A percentile compares a stretch with the other conserved stretches of the same genome.
Conservation (phyloP, 2,329 filamentous ascomycete genomes). For the Rachicladosporium sp. region DNA sequence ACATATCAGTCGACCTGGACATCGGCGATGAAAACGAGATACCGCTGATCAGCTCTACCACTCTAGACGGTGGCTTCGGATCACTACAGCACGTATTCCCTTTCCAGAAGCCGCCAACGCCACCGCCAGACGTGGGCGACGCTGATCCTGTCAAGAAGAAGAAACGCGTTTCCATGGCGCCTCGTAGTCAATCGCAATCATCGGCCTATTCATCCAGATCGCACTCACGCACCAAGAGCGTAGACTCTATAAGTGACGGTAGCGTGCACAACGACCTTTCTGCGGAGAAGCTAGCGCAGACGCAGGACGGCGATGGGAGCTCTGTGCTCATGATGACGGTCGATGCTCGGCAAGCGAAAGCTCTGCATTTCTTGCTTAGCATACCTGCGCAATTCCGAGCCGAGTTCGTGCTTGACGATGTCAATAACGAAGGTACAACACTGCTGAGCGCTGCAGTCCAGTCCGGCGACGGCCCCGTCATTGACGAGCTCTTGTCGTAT, state of each 20-base stretch:
- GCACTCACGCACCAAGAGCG: constrained; percentile 64
- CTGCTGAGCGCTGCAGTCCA: constrained; percentile 84
- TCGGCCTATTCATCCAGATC: constrained; percentile 63
- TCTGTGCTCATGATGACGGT: constrained; percentile 55
- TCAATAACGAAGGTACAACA: constrained; percentile 81
- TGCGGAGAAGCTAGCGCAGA: constrained; percentile 63
- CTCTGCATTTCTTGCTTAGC: constrained; percentile 68
- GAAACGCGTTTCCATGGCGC: constrained; percentile 71
- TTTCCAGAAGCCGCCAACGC: constrained; percentile 55
- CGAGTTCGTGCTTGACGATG: constrained; percentile 62
- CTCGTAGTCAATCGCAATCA: constrained; percentile 69
- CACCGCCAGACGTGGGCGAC: constrained; percentile 28
- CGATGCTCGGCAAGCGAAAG: constrained; percentile 51
- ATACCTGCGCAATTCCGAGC: constrained; percentile 64
- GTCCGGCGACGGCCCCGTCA: constrained; percentile 60
- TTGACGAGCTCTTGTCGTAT: constrained; percentile 63
- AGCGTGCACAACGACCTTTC: constrained; percentile 77
- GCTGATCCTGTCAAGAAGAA: constrained; percentile 46
- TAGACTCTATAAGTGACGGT: constrained; percentile 55
- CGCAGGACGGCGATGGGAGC: constrained; percentile 58
- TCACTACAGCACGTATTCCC: constrained; percentile 77
- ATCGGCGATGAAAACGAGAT: background rate
- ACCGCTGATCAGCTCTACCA: background rate
- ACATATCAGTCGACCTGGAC: constrained; percentile 6
- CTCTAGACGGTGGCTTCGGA: constrained; percentile 19